These are phyloP conservation scores for Chalciporus sphaerocephalus DNA, from an alignment of 768 basidiomycete species.

Conservation along the genomic window DNA sequence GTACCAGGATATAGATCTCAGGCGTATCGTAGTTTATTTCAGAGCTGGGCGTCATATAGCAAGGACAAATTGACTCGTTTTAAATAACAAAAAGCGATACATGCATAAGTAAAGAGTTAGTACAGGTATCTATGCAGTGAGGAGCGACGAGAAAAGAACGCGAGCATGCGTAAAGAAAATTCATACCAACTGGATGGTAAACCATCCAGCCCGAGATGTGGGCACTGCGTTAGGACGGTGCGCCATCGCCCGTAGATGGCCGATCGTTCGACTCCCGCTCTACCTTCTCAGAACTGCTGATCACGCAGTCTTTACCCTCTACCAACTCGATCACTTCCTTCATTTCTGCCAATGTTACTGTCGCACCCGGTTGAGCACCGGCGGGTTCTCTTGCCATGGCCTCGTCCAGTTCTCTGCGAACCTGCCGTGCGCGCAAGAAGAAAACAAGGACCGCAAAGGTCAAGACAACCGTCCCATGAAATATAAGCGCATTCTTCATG, in stretches of 20 bases:
- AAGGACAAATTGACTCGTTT: no score
- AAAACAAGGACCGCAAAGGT: constrained; percentile 40
- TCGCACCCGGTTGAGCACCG: background rate
- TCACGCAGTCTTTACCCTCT: constrained; percentile 31
- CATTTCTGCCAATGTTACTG: background rate
- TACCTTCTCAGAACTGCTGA: background rate
- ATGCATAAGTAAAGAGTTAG: no score
- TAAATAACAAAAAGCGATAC: no score
- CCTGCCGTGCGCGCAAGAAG: constrained; percentile 57
- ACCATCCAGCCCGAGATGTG: background rate
- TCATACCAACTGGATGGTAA: no score
- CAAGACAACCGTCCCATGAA: constrained; percentile 54
- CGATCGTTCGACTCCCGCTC: background rate
- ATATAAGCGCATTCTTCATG: constrained; percentile 64
- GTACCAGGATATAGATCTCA: no score
- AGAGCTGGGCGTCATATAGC: no score
- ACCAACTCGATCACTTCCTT: constrained; percentile 45
- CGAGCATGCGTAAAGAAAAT: no score
- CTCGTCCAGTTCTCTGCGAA: constrained; percentile 59
- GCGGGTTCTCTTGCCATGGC: constrained; percentile 33
- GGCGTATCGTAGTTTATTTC: background rate
- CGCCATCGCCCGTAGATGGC: background rate
- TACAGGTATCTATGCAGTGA: no score
- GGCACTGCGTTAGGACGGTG: background rate
- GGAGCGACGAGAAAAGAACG: no score